phyloP scores from a whole-genome alignment of 179 eudicot species.

The Spinacia oleracea region DNA sequence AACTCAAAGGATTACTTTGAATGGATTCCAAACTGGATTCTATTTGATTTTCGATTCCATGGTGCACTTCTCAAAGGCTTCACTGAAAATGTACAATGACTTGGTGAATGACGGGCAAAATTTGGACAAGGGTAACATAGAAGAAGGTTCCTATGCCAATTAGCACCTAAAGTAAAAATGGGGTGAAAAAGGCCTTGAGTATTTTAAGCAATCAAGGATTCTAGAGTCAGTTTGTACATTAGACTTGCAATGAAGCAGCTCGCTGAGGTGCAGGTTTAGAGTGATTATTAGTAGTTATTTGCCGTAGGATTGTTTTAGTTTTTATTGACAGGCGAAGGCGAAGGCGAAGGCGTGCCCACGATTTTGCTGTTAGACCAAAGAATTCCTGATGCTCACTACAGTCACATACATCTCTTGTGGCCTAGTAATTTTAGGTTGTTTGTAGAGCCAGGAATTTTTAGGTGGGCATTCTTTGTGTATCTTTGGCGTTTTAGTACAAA shows the following conservation, averaged over 20 bases:
- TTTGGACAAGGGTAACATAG: slow-evolving; percentile 37
- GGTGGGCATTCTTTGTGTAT: slow-evolving; percentile 38
- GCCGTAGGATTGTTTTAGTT: slow-evolving; percentile 26
- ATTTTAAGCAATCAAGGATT: slow-evolving; percentile 35
- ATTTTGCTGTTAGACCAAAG: slow-evolving; percentile 37
- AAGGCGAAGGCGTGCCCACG: slow-evolving; percentile 36
- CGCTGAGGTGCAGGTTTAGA: slow-evolving; percentile 56
- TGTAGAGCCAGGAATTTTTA: slow-evolving; percentile 20
- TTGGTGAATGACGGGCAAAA: slow-evolving; percentile 40
- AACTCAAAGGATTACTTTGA: slow-evolving; percentile 70
- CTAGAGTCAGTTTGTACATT: slow-evolving; percentile 43
- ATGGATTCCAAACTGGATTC: slow-evolving; percentile 85
- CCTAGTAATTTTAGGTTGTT: slow-evolving; percentile 11
- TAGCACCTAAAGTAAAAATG: slow-evolving; percentile 32
- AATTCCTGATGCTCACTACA: slow-evolving; percentile 26
- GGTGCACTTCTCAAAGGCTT: slow-evolving; percentile 70
- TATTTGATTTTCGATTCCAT: slow-evolving; percentile 63
- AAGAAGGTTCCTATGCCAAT: slow-evolving; percentile 39
- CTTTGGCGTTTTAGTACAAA: slow-evolving; percentile 31
- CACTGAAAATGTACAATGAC: slow-evolving; percentile 66
- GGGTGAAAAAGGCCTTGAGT: slow-evolving; percentile 26
- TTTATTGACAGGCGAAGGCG: slow-evolving; percentile 6
- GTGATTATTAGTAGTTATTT: slow-evolving; percentile 31
- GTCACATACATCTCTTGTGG: slow-evolving; percentile 19
- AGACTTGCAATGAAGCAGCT: slow-evolving; percentile 54